Evolutionary conservation across 495 filamentous ascomycete species (phyloP), one percentile per base, ranked within the genome.

Genomic region (Venustampulla echinocandica): DNA sequence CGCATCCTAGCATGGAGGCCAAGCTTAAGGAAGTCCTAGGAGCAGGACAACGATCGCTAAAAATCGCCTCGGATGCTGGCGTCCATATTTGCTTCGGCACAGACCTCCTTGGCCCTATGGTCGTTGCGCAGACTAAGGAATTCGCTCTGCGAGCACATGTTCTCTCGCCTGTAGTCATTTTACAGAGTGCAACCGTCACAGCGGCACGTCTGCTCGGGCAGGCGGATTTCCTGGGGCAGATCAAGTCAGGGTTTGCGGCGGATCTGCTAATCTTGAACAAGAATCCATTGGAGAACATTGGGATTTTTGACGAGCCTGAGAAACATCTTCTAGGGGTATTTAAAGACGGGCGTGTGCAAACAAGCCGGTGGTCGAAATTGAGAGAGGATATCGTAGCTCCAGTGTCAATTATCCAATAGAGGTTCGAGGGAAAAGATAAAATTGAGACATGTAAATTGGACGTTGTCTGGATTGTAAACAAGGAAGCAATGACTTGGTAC

Each of bases 71-170:
- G 4, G 61, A 69, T 10, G 72, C 70, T 2, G 74, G 70, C 2
- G 66, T 76, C 1, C 68, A 59, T 2, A 73, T 79, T 55, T 77
- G 73, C 52, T 76, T 66, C 57, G 74, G 74, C 3, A 71, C 73
- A 2, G 75, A 77, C 59, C 64, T 78, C 14, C 63, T 79, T 0
- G 74, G 67, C 0, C 66, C 66, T 9, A 23, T 77, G 50, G 62
- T 62, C 10, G 56, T 56, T 10, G 62, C 66, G 23, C 71, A 79
- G 60, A 69, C 61, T 2, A 59, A 66, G 23, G 75, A 78, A 47
- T 78, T 77, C 45, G 48, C 56, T 10, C 47, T 78, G 7, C 63
- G 74, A 3, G 53, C 64, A 2, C 52, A 66, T 10, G 71, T 69
- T 0, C 55, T 75, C 20, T 65, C 57, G 30, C 49, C 64, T 1